Percentiles rank a stretch among this genome's conserved stretches.
Conservation (phyloP, 306 rosid species). For the Pterocarpus macrocarpus region DNA sequence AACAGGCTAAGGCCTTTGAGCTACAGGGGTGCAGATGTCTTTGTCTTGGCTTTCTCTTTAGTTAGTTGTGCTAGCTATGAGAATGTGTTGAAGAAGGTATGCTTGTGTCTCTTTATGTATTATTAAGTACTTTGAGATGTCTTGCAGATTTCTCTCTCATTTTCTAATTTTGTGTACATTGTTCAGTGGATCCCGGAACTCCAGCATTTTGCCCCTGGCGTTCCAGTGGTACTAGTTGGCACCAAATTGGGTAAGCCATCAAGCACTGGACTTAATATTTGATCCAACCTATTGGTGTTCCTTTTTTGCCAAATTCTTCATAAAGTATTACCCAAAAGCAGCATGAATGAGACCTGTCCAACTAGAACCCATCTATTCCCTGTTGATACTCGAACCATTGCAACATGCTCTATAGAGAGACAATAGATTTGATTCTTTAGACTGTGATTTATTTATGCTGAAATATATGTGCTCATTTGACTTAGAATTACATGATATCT, state of each 20-base stretch:
- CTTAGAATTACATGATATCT: background rate
- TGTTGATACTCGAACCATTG: slow-evolving; percentile 3
- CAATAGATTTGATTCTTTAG: slow-evolving; percentile 5
- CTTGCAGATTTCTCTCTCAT: slow-evolving; percentile 16
- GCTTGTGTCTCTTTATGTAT: background rate
- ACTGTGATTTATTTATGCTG: background rate
- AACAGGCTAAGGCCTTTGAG: slow-evolving; percentile 93
- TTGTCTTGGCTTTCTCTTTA: slow-evolving; percentile 84
- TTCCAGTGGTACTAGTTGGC: slow-evolving; percentile 83
- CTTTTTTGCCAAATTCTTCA: slow-evolving; percentile 27
- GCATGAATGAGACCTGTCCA: background rate
- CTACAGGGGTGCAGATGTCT: slow-evolving; percentile 94
- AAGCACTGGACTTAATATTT: slow-evolving; percentile 28
- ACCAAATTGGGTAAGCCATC: slow-evolving; percentile 78
- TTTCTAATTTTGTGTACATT: slow-evolving; percentile 33
- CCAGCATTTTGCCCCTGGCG: slow-evolving; percentile 87
- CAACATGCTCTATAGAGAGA: background rate
- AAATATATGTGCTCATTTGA: background rate
- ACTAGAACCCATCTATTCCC: background rate
- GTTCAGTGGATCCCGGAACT: slow-evolving; percentile 93
- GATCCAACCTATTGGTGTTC: background rate
- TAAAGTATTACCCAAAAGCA: background rate
- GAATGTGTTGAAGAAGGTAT: slow-evolving; percentile 82
- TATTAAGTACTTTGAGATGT: slow-evolving; percentile 26
- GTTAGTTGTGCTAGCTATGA: slow-evolving; percentile 92